Conservation (phyloP, 148 eudicot genomes). For the Rhododendron vialii region DNA sequence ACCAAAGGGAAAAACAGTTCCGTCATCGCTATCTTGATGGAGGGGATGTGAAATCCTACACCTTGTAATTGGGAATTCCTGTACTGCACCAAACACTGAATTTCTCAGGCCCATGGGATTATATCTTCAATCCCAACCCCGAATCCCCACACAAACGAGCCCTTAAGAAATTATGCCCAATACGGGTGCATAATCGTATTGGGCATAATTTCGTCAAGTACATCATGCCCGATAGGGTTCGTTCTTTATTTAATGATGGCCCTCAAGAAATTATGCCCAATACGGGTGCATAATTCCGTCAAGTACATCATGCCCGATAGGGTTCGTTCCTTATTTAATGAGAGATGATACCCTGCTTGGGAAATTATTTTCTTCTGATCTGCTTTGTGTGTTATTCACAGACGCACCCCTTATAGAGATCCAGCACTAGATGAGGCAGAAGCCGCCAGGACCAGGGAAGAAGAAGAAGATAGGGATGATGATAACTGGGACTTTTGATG, state of each 20-base stretch:
- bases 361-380: neutral
- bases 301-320: neutral
- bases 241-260: too few relatives aligned
- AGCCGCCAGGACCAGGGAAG: conserved; percentile 32
- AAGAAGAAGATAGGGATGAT: conserved; percentile 42
- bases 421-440: conserved; percentile 35
- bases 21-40: neutral
- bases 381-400: conserved; percentile 11
- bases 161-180: neutral
- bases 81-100: neutral
- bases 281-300: neutral
- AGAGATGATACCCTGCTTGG: neutral
- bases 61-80: neutral
- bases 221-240: neutral
- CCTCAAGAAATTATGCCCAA: too few relatives aligned
- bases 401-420: conserved; percentile 39
- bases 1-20: neutral
- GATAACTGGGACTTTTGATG: conserved; percentile 74
- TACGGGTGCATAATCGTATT: too few relatives aligned
- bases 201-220: neutral
- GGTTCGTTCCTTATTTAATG: neutral
- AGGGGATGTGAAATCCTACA: neutral
- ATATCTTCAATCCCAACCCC: neutral
- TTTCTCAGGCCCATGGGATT: neutral
- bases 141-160: neutral